Conservation (phyloP, 768 basidiomycete genomes). For the Mycena galopus region DNA sequence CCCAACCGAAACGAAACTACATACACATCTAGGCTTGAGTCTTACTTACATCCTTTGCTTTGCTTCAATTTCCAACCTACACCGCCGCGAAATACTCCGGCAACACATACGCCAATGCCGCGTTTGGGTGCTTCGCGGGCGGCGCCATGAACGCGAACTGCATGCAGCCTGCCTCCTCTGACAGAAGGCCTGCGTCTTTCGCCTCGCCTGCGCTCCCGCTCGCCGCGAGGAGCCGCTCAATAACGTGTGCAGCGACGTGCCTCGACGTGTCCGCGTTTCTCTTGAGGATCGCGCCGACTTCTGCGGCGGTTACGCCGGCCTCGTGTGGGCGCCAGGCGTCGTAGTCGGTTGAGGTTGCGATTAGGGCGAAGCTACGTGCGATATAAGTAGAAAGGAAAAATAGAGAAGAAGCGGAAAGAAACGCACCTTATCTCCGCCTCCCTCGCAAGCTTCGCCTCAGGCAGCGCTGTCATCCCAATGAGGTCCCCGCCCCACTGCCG, state of each 20-base stretch:
- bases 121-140: slow-evolving; percentile 59
- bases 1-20: too few relatives aligned
- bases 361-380: slow-evolving; percentile 83
- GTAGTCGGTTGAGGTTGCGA: slow-evolving; percentile 94
- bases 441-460: slow-evolving; percentile 96
- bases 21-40: too few relatives aligned
- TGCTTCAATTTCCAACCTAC: too few relatives aligned
- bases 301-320: slow-evolving; percentile 88
- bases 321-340: slow-evolving; percentile 92
- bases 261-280: slow-evolving; percentile 91
- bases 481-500: slow-evolving; percentile 92
- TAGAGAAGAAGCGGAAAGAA: not conserved
- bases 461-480: slow-evolving; percentile 97
- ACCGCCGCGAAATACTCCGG: slow-evolving; percentile 79
- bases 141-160: slow-evolving; percentile 86
- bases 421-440: slow-evolving; percentile 93
- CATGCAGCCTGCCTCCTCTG: slow-evolving; percentile 87
- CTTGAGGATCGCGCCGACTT: slow-evolving; percentile 90
- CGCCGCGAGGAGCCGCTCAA: slow-evolving; percentile 78
- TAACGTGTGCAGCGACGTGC: slow-evolving; percentile 75
- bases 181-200: slow-evolving; percentile 53
- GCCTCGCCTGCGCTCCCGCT: too few relatives aligned
- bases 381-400: not conserved
- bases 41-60: too few relatives aligned
- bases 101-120: slow-evolving; percentile 79